These are phyloP conservation scores for Rhizomucor pusillus DNA, from an alignment of 371 early-diverging fungal genomes.

Conservation along the genomic window DNA sequence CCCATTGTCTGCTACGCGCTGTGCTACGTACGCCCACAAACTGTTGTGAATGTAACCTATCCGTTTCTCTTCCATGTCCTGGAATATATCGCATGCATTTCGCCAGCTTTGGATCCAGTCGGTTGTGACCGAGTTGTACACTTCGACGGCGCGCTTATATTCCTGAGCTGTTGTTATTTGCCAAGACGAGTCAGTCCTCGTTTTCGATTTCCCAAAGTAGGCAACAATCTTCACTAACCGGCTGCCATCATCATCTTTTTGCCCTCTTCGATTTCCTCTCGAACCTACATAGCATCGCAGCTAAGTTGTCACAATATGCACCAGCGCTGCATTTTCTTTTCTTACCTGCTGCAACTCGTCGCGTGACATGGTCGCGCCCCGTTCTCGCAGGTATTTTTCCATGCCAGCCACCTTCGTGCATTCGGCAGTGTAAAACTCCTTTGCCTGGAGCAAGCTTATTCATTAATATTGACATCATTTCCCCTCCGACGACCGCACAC, in stretches of 20 bases:
- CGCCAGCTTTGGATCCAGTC: conserved; percentile 37
- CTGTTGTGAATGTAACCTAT: conserved; percentile 35
- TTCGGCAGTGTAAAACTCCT: conserved; percentile 20
- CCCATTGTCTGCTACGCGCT: neutral
- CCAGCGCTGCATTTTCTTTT: neutral
- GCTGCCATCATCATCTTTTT: conserved; percentile 17
- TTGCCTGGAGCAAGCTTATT: conserved; percentile 5
- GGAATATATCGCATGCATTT: conserved; percentile 29
- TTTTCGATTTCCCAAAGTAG: neutral
- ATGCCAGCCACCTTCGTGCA: conserved; percentile 23
- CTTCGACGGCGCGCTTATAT: conserved; percentile 31
- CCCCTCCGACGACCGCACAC: neutral
- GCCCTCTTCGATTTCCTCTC: conserved; percentile 18
- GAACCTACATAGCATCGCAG: neutral
- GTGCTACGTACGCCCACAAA: conserved; percentile 35
- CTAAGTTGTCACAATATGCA: neutral
- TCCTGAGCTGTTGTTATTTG: conserved; percentile 36
- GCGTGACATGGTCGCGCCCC: conserved; percentile 8
- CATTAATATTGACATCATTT: neutral
- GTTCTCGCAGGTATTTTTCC: conserved; percentile 19
- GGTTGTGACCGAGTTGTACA: conserved; percentile 24
- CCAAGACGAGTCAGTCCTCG: neutral
- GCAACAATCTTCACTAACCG: conserved; percentile 7
- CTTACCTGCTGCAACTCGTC: conserved; percentile 15
- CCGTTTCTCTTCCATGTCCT: conserved; percentile 43